Conservation (phyloP, 2,329 filamentous ascomycete species). For the Alternaria rosae region DNA sequence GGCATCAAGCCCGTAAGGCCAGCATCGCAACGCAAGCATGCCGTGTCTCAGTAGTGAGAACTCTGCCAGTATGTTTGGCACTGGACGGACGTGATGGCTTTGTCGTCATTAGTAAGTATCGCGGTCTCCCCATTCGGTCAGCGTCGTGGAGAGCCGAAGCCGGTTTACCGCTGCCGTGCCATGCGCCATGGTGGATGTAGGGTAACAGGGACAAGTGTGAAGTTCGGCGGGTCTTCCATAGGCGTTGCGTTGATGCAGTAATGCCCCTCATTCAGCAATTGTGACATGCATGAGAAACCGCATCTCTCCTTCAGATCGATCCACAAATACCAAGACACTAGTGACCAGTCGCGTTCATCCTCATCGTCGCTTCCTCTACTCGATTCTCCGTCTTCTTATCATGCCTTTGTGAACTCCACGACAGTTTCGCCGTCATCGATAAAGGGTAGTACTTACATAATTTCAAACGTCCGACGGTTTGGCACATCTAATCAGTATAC, state of each 20-base stretch:
- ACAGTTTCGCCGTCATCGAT: background rate
- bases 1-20: background rate
- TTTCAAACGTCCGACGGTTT: background rate
- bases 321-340: background rate
- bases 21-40: background rate
- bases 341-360: background rate
- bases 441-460: background rate
- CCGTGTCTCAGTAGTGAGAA: background rate
- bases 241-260: background rate
- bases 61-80: background rate
- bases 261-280: background rate
- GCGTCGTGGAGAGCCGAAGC: slow-evolving; percentile 17
- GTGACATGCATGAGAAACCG: background rate
- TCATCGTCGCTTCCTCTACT: background rate
- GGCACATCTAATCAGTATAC: background rate
- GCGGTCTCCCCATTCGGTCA: background rate
- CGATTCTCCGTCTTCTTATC: background rate
- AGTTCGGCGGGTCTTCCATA: background rate
- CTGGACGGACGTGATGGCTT: background rate
- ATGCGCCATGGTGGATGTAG: background rate
- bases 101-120: background rate
- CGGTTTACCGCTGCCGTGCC: background rate
- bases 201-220: background rate
- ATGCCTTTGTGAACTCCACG: background rate
- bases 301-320: background rate